Conservation (phyloP, 176 grass and related monocot genomes). For the Oryza nivara region DNA sequence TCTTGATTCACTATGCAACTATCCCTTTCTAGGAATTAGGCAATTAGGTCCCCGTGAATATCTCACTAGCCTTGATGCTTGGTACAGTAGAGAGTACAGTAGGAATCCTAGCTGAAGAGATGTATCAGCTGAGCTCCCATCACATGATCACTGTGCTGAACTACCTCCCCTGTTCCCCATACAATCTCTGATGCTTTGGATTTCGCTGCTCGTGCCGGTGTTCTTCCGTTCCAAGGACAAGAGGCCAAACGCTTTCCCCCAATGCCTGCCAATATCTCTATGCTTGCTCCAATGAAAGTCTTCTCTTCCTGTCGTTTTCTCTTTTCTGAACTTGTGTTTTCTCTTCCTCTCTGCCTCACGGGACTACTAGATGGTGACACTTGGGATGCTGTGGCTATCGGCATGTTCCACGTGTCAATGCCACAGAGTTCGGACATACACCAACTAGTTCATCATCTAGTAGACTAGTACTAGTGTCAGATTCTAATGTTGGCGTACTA, state of each 20-base stretch:
- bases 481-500: neutral
- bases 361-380: neutral
- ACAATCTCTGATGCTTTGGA: neutral
- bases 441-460: neutral
- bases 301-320: neutral
- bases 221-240: neutral
- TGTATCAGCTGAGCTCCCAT: neutral
- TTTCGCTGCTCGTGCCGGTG: neutral
- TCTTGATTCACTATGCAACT: neutral
- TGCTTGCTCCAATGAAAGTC: too few relatives aligned
- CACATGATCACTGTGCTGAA: slow-evolving; percentile 35
- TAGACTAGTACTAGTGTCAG: neutral
- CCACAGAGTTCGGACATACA: neutral
- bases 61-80: neutral
- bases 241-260: slow-evolving; percentile 21
- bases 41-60: slow-evolving; percentile 22
- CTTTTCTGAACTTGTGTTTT: neutral
- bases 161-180: neutral
- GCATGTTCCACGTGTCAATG: neutral
- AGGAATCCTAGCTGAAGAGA: neutral
- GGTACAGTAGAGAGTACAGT: neutral
- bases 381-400: neutral
- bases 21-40: neutral
- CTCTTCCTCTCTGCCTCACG: neutral
- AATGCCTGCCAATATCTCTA: neutral